Conservation (phyloP, 2,329 filamentous ascomycete genomes). For the Ilyonectria sp. region DNA sequence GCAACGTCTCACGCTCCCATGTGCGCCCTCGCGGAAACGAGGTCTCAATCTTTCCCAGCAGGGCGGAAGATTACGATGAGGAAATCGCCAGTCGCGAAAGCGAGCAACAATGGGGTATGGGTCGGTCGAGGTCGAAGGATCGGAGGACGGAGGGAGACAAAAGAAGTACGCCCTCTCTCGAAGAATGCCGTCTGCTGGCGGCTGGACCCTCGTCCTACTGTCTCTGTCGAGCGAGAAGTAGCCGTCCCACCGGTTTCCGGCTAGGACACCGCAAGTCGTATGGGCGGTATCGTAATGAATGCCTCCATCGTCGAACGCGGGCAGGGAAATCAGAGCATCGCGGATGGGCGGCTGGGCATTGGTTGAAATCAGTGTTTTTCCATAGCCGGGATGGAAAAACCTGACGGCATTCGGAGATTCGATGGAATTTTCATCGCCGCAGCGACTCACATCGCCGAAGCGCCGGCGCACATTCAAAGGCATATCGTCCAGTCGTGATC, state of each 20-base stretch:
- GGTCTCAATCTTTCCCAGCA: constrained; percentile 5
- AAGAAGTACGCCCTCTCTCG: constrained; percentile 11
- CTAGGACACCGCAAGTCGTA: constrained; percentile 11
- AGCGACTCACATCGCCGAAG: constrained; percentile 5
- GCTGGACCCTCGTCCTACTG: background rate
- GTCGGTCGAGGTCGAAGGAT: constrained; percentile 7
- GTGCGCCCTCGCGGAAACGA: background rate
- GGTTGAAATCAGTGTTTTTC: background rate
- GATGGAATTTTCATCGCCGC: constrained; percentile 4
- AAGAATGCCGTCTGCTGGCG: constrained; percentile 8
- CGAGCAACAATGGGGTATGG: constrained; percentile 17
- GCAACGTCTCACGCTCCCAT: background rate
- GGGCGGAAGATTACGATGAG: constrained; percentile 11
- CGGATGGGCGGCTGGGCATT: background rate
- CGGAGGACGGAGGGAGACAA: constrained; percentile 11
- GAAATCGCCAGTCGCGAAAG: constrained; percentile 15
- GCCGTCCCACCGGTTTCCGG: constrained; percentile 20
- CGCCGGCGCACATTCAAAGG: constrained; percentile 6
- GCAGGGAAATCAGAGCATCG: constrained; percentile 12
- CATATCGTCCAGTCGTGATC: constrained; percentile 1
- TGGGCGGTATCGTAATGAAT: constrained; percentile 17
- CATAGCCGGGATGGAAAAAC: constrained; percentile 21
- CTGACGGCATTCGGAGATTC: constrained; percentile 4
- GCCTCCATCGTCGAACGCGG: constrained; percentile 16
- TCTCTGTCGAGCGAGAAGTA: constrained; percentile 19